Percentiles rank a stretch among this genome's conserved stretches.
Conservation (phyloP, 495 filamentous ascomycete species). For the Podospora anserina region DNA sequence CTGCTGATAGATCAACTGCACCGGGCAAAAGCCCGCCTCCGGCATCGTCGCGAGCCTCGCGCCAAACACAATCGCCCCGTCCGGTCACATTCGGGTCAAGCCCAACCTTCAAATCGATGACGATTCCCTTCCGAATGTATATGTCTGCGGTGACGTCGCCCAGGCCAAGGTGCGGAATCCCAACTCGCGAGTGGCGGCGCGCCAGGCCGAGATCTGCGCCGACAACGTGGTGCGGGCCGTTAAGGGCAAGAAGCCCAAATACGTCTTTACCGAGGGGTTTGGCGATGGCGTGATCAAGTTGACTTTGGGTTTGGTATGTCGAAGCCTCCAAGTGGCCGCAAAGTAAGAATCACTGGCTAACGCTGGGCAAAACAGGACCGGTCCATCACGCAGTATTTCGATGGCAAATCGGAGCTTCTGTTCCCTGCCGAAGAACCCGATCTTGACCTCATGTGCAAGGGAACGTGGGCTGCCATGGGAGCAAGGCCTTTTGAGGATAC, state of each 20-base stretch:
- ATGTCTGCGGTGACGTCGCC: slow-evolving; percentile 32
- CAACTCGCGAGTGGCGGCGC: slow-evolving; percentile 26
- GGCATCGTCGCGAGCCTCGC: slow-evolving; percentile 23
- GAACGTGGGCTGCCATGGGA: slow-evolving; percentile 23
- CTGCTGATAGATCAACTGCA: slow-evolving; percentile 31
- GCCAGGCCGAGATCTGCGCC: slow-evolving; percentile 29
- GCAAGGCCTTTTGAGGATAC: slow-evolving; percentile 32
- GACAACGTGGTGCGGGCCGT: slow-evolving; percentile 28
- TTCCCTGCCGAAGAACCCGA: slow-evolving; percentile 26
- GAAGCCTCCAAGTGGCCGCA: background rate
- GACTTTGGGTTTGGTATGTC: slow-evolving; percentile 29
- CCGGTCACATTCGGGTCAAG: slow-evolving; percentile 33
- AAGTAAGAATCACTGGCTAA: background rate
- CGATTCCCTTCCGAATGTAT: slow-evolving; percentile 30
- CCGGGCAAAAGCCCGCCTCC: slow-evolving; percentile 29
- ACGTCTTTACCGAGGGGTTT: slow-evolving; percentile 22
- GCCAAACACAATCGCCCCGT: slow-evolving; percentile 21
- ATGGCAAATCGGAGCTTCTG: slow-evolving; percentile 27
- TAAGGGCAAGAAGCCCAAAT: slow-evolving; percentile 17
- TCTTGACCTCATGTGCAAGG: slow-evolving; percentile 26
- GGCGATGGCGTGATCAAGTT: slow-evolving; percentile 32
- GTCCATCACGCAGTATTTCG: slow-evolving; percentile 30
- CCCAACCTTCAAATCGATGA: slow-evolving; percentile 31
- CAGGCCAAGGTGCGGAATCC: slow-evolving; percentile 26
- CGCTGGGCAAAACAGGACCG: slow-evolving; percentile 16